Base-by-base conservation (phyloP, 2,329 filamentous ascomycete species). In the Didymella lethalis region DNA sequence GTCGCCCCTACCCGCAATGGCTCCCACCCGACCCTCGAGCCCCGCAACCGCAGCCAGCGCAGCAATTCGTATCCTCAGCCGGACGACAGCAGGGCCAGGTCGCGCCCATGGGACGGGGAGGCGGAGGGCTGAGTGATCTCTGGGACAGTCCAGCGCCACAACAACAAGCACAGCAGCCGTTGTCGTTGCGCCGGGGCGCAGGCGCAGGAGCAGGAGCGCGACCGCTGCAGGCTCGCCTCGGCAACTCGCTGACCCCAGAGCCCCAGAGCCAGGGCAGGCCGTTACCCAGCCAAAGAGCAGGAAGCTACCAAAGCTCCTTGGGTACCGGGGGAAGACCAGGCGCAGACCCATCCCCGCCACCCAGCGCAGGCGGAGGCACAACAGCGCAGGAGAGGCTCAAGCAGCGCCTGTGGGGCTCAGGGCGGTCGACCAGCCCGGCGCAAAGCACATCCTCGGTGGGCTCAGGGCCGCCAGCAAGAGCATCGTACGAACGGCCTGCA, bases 21-120 rank as follows among this genome's bases (percentile, higher is more conserved):
- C 88, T 98, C 7, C 92, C 93, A 7, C 89, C 91, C 6, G 92
- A 97, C 76, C 93, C 92, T n/a, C 94, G 92, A 78, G 86, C 85
- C 4, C 87, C 87, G 41, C 68, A 68, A 48, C 47, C 48, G n/a
- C 83, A 84, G 36, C 81, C 85, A 23, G 67, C 80, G 4, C 65
- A 64, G 76, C 86, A 57, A 75, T 87, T 62, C 82, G 86, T 77
- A 79, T 84, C 64, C 77, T 84, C 75, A 73, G 73, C 65, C 62
- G 76, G 65, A 58, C 75, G 70, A 38, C 72, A 73, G 52, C 72
- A 74, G 34, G 68, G 64, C 36, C 69, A 74, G 44, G 64, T 57
- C 28, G 56, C 61, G 16, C 63, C 64, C 14, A 64, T 66, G 52
- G 80, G 57, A 38, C 50, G 56, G 12, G 62, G 66, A 54, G 77